Evolutionary conservation across 1,284 basidiomycete genomes (phyloP), one percentile per base, ranked within the genome.

Genomic region (Ganoderma lucidum): DNA sequence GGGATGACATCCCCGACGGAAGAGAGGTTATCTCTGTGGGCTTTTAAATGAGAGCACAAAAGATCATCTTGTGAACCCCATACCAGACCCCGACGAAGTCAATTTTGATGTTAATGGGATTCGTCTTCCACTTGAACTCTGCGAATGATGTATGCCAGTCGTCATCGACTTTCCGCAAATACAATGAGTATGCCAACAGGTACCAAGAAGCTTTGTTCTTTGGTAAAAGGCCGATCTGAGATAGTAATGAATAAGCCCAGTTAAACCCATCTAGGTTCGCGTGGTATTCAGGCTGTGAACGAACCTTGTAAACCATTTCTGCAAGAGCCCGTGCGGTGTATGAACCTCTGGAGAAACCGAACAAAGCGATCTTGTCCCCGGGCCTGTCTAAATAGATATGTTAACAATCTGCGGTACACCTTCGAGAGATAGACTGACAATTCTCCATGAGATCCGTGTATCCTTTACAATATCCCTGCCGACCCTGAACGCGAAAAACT

Each of bases 381-480:
- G 79, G 78, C 30, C 78, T 66, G 70, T 82, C 78, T 87, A 79
- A 28, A 55, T 30, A 32, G 6, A 15, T 4, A 30, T 6, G 28
- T 55, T 5, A 55, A 6, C 53, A 15, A 28, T 32, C 53, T 55
- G 45, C 17, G 17, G 19, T 23, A 30, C n/a, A 3, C 14, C 4
- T 30, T 28, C 15, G 28, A 28, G 12, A 32, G 3, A 3, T 12
- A 32, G 12, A 78, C 81, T 45, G 69, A 86, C 87, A 90, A 69
- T 89, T 88, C 74, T 90, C 84, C 85, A 90, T 89, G 17, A 92
- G 78, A 74, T 89, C 91, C 63, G 86, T 82, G 73, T 91, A 91
- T 2, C 88, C 89, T 3, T 6, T 5, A 45, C 8, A 48, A 48
- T n/a, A 48, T 48, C n/a, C 2, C 2, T 10, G 17, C n/a, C 45